Percentiles rank a stretch among this genome's conserved stretches.
These are phyloP conservation scores for Yarrowia hollandica DNA, from an alignment of 805 yeast genomes.

Conservation along the genomic window DNA sequence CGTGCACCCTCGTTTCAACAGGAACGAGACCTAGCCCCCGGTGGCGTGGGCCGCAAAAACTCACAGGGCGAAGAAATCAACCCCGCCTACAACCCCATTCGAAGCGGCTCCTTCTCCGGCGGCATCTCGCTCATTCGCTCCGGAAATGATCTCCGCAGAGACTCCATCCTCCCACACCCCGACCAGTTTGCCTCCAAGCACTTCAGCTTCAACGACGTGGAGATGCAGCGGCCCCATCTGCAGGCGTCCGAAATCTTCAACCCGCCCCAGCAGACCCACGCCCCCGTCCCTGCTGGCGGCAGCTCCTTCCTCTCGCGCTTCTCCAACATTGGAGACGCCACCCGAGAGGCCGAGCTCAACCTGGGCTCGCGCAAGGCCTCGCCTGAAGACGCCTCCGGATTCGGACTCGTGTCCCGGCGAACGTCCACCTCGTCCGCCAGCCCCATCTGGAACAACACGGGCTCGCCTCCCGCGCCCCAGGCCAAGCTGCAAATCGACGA, in stretches of 20 bases:
- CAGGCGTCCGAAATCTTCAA: slow-evolving; percentile 9
- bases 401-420: slow-evolving; percentile 16
- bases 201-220: slow-evolving; percentile 26
- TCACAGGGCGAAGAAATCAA: slow-evolving; percentile 26
- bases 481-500: slow-evolving; percentile 26
- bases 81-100: slow-evolving; percentile 29
- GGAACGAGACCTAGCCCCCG: slow-evolving; percentile 24
- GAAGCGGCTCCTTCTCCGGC: slow-evolving; percentile 24
- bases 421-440: slow-evolving; percentile 22
- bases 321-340: slow-evolving; percentile 38
- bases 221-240: slow-evolving; percentile 16
- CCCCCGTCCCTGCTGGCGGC: not conserved
- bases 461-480: slow-evolving; percentile 15
- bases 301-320: slow-evolving; percentile 31
- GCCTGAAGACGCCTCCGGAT: slow-evolving; percentile 14
- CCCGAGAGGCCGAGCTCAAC: slow-evolving; percentile 40
- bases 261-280: slow-evolving; percentile 19
- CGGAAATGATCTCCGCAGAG: slow-evolving; percentile 22
- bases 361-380: slow-evolving; percentile 21
- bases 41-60: slow-evolving; percentile 29
- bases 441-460: slow-evolving; percentile 30
- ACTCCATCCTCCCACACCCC: slow-evolving; percentile 22
- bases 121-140: slow-evolving; percentile 28
- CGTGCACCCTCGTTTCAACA: slow-evolving; percentile 23
- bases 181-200: slow-evolving; percentile 23